phyloP scores from a whole-genome alignment of 1,284 basidiomycete genomes.

The Trichosporon sp. region DNA sequence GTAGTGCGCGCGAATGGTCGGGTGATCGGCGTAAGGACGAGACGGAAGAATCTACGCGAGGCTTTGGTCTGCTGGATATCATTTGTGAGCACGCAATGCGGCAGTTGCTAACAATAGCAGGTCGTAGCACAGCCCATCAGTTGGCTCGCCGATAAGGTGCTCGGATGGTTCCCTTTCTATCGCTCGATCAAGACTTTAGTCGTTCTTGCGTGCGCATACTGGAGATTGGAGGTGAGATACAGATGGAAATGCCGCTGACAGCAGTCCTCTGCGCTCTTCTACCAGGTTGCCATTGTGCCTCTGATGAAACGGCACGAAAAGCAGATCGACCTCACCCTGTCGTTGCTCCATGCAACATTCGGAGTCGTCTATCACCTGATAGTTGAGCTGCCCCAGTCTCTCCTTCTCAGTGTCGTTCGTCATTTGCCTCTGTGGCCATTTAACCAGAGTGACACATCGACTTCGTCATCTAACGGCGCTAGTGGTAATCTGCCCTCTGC shows the following conservation, averaged over 20 bases:
- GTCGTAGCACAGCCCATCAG: slow-evolving; percentile 18
- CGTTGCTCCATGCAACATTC: slow-evolving; percentile 25
- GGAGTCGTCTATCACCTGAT: slow-evolving; percentile 23
- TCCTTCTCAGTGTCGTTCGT: neutral
- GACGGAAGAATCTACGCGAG: slow-evolving; percentile 31
- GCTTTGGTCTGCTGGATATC: slow-evolving; percentile 34
- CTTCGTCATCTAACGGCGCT: too few relatives aligned
- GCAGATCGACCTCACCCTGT: slow-evolving; percentile 37
- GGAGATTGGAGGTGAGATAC: slow-evolving; percentile 28
- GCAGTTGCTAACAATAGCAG: slow-evolving; percentile 12
- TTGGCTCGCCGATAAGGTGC: slow-evolving; percentile 14
- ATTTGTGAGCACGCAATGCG: slow-evolving; percentile 23
- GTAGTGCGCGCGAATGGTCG: slow-evolving; percentile 31
- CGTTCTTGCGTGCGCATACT: slow-evolving; percentile 20
- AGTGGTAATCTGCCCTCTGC: neutral
- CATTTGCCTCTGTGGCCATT: neutral
- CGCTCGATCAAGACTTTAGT: slow-evolving; percentile 24
- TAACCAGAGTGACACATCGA: too few relatives aligned
- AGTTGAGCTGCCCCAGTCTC: slow-evolving; percentile 4
- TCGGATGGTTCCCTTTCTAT: slow-evolving; percentile 43
- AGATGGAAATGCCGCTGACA: neutral
- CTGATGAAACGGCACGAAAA: slow-evolving; percentile 30
- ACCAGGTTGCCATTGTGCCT: slow-evolving; percentile 22
- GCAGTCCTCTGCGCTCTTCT: slow-evolving; percentile 29
- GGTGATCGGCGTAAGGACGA: slow-evolving; percentile 26